Base-by-base conservation (phyloP, 805 yeast genomes). In the Hanseniaspora occidentalis region DNA sequence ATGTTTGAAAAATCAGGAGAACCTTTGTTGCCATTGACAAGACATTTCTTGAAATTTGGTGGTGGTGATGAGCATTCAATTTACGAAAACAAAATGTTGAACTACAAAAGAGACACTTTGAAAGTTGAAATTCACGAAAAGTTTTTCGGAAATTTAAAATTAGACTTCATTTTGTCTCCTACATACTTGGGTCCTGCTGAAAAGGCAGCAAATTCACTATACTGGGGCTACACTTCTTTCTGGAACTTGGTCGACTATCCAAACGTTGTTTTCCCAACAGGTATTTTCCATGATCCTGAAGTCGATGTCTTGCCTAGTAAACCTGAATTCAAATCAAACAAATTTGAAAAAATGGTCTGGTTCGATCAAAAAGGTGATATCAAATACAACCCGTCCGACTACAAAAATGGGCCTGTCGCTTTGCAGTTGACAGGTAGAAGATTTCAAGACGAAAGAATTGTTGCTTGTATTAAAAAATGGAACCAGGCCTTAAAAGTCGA, bases 191-290 rank as follows among this genome's bases (percentile, higher is more conserved):
- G 79, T 46, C 77, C 76, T 38, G 84, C 92, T n/a, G 84, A 85
- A 35, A 69, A 68, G 40, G 73, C 80, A 18, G 73, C 70, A 37
- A 66, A 69, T 39, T 70, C 79, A 6, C 73, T 71, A 56, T 79
- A 79, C 59, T 83, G 92, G 88, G 81, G 88, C 3, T 83, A 83
- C 65, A 80, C 89, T 5, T 62, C 85, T 2, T 66, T 79, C 46
- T 83, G 76, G 73, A 82, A 82, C 60, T 53, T 81, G 43, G 58
- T 80, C 46, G 94, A 83, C 57, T 66, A 74, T 52, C 86, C 94
- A 33, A 73, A 77, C 31, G 71, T 78, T 45, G 66, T 69, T 1
- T 64, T 75, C 60, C 85, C 81, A 50, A 70, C 84, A 4, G 75
- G 82, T 8, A 58, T 77, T 47, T 62, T 56, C 47, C 81, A 69